Evolutionary conservation across 805 yeast genomes (phyloP), one percentile per base, ranked within the genome.

Genomic region (Saccharomycopsis javanensis): DNA sequence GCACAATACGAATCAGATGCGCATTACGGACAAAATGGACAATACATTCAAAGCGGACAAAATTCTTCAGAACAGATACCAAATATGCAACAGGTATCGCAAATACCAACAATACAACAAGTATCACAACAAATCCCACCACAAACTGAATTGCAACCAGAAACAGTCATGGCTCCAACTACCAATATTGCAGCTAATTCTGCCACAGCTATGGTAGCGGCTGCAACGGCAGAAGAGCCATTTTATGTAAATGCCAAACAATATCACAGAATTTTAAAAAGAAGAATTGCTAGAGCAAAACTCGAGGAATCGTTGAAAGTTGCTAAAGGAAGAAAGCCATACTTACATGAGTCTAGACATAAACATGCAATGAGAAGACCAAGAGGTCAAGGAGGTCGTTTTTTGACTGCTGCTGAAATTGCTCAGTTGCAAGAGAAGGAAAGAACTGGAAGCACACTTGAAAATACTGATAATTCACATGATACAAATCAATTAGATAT

Each of bases 301-400:
- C 77, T 94, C 42, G 98, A 94, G 67, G 98, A 94, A 67, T 81
- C 83, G 50, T 77, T 92, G 61, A 86, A 88, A 66, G 87, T 87
- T 4, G 91, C 94, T 16, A 79, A 96, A 61, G 95, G 95, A 16
- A 81, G 98, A 65, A 85, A 86, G 68, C 97, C 98, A 11, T 92
- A 95, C 70, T 71, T 94, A 53, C 99, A 94, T 68, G 99, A 94
- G 71, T 88, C 97, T 18, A 79, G 99, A 65, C 99, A 94, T 69
- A 92, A 94, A 69, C 99, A 94, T 69, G 99, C 99, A 2, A 94
- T 94, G 99, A 80, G 98, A 68, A 80, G 99, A 69, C 98, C 99
- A 15, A 81, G 99, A 64, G 99, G 99, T 28, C 98, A 94, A 72
- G 99, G 99, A 33, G 99, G 99, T 5, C 77, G 99, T 60, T 94